phyloP scores from a whole-genome alignment of 306 rosid species.

The Malus asiatica region DNA sequence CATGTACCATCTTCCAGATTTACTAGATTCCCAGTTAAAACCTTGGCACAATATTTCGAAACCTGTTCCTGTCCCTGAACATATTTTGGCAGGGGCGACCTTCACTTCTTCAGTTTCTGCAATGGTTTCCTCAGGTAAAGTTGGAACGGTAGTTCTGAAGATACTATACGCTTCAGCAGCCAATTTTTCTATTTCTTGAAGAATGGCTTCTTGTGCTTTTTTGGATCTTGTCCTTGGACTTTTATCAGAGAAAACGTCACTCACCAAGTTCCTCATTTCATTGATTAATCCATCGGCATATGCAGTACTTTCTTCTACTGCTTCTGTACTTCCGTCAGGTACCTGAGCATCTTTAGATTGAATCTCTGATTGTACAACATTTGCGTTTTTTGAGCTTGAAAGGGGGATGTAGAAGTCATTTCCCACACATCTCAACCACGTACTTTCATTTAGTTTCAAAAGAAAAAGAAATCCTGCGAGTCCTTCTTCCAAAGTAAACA shows the following conservation, averaged over 20 bases:
- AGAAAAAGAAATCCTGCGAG: conserved; percentile 77
- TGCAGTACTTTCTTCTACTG: conserved; percentile 27
- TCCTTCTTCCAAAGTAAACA: conserved; percentile 66
- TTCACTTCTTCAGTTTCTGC: conserved; percentile 20
- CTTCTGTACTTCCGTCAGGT: conserved; percentile 26
- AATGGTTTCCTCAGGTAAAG: conserved; percentile 45
- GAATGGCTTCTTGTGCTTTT: conserved; percentile 79
- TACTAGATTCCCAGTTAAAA: conserved; percentile 96
- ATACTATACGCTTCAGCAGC: conserved; percentile 92
- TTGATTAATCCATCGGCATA: conserved; percentile 64
- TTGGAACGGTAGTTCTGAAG: conserved; percentile 65
- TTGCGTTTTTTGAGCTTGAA: conserved; percentile 33
- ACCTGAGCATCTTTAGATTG: conserved; percentile 25
- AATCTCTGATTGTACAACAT: conserved; percentile 20
- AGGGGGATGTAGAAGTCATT: conserved; percentile 77
- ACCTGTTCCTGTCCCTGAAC: conserved; percentile 78
- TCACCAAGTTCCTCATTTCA: conserved; percentile 68
- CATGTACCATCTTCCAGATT: conserved; percentile 83
- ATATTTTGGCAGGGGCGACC: conserved; percentile 19
- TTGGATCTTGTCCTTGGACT: conserved; percentile 46
- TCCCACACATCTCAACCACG: conserved; percentile 64
- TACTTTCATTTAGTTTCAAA: conserved; percentile 55
- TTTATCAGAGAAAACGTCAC: conserved; percentile 65
- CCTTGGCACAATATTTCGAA: conserved; percentile 94
- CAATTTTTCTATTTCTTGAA: conserved; percentile 82